phyloP scores from a whole-genome alignment of 2,329 filamentous ascomycete species.

The Tothia fuscella region DNA sequence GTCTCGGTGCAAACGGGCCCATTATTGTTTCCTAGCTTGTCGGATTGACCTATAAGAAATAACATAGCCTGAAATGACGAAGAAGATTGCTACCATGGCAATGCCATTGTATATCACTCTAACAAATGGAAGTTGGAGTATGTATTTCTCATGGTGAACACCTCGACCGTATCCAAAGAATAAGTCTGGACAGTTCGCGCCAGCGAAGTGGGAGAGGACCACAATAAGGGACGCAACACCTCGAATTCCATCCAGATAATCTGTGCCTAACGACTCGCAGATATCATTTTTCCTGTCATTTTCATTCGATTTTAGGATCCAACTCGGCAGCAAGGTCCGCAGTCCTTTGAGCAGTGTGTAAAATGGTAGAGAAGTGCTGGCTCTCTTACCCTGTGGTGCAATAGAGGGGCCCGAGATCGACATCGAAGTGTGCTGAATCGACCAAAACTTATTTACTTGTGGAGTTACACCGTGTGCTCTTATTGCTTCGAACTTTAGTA shows the following conservation, averaged over 20 bases:
- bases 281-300: no score
- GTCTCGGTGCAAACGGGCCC: conserved; percentile 19
- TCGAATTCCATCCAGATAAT: conserved; percentile 47
- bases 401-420: no score
- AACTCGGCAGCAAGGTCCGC: conserved; percentile 29
- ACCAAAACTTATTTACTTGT: no score
- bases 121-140: conserved; percentile 42
- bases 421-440: no score
- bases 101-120: conserved; percentile 43
- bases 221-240: conserved; percentile 45
- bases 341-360: background rate
- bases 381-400: no score
- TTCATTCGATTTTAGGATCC: conserved; percentile 35
- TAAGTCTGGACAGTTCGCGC: conserved; percentile 22
- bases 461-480: no score
- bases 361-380: no score
- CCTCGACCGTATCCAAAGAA: conserved; percentile 30
- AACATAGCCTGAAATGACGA: conserved; percentile 50
- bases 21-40: conserved; percentile 14
- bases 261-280: conserved; percentile 33
- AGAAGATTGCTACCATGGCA: conserved; percentile 48
- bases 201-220: conserved; percentile 45
- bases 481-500: no score
- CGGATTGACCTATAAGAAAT: conserved; percentile 33
- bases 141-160: conserved; percentile 21